Evolutionary conservation across 2,329 filamentous ascomycete species (phyloP).

Genomic region (Diplodia seriata): DNA sequence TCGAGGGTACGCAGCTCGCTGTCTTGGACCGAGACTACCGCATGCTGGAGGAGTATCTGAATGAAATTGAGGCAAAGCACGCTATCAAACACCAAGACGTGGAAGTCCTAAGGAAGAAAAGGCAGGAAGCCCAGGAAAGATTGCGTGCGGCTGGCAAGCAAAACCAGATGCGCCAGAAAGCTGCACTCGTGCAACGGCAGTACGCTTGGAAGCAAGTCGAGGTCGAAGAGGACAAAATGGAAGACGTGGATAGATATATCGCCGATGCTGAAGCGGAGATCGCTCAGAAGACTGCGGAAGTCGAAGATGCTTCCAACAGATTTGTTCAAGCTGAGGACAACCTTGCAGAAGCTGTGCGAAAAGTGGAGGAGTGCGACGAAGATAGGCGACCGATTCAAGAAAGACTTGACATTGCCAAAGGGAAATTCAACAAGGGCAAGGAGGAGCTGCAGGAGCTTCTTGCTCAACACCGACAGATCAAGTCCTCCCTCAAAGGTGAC

Average conservation of each 20-base stretch:
- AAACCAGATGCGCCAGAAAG: conserved; percentile 67
- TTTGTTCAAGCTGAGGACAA: conserved; percentile 54
- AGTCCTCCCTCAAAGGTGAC: conserved; percentile 57
- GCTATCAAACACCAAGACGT: conserved; percentile 68
- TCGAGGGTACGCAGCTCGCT: conserved; percentile 92
- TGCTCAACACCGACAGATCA: conserved; percentile 67
- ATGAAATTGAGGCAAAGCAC: conserved; percentile 69
- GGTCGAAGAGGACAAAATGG: conserved; percentile 68
- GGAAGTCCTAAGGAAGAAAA: conserved; percentile 63
- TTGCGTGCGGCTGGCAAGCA: conserved; percentile 68
- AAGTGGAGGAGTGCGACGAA: conserved; percentile 44
- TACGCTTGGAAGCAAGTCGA: conserved; percentile 81
- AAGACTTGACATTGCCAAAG: conserved; percentile 57
- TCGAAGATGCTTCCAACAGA: conserved; percentile 53
- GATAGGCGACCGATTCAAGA: conserved; percentile 55
- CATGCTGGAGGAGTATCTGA: conserved; percentile 78
- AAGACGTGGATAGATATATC: conserved; percentile 36
- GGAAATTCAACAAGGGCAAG: conserved; percentile 61
- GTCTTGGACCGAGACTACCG: conserved; percentile 91
- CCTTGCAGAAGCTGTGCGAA: conserved; percentile 46
- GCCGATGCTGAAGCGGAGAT: conserved; percentile 50
- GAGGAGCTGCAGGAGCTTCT: conserved; percentile 60
- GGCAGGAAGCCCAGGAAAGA: conserved; percentile 68
- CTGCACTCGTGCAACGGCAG: conserved; percentile 67
- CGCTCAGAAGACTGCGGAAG: conserved; percentile 52